Base-by-base conservation (phyloP, 768 basidiomycete species). In the Cytidiella melzeri region DNA sequence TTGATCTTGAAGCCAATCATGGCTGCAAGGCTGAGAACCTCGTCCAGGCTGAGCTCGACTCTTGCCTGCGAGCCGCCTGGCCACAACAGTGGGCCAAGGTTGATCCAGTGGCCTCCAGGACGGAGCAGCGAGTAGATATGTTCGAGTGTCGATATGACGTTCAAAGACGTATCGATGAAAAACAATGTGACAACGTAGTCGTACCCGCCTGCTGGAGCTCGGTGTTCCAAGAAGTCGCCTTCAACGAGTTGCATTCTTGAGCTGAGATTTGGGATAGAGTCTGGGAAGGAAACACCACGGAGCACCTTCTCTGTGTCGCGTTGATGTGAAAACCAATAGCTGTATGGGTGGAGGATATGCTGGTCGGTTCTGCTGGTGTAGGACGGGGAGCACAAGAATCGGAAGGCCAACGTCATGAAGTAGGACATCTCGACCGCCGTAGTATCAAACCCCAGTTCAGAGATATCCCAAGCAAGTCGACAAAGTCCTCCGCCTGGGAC, bases 281-380 rank as follows among this genome's bases (percentile, higher is more conserved):
- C 84, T 0, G 85, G 85, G 56, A 86, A 83, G 0, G 59, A 51
- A 44, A 84, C 67, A 3, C 60, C 26, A 15, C 82, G 77, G 58
- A 84, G 80, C 2, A 81, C 60, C 10, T 72, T 61, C 12, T 69
- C 68, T 12, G 68, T 69, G 21, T 68, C 68, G 11, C 75, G 71
- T 55, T 84, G 81, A 59, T 87, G 84, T 15, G 84, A 85, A 63
- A 83, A 84, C 77, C 80, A 82, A 55, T 83, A 77, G 0, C 79
- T 70, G 57, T 77, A 85, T 0, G 85, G 85, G 38, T 75, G 73
- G 5, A 86, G 48, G 7, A 56, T 62, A 61, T 84, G 81, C 57
- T 83, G 69, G 43, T 78, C 60, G 1, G 60, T 41, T 5, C 47
- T 30, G 1, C 65, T 61, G 0, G 81, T 79, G 4, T 67, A 63